Evolutionary conservation across 2,329 filamentous ascomycete species (phyloP).

Genomic region (Zasmidium citrigriseum): DNA sequence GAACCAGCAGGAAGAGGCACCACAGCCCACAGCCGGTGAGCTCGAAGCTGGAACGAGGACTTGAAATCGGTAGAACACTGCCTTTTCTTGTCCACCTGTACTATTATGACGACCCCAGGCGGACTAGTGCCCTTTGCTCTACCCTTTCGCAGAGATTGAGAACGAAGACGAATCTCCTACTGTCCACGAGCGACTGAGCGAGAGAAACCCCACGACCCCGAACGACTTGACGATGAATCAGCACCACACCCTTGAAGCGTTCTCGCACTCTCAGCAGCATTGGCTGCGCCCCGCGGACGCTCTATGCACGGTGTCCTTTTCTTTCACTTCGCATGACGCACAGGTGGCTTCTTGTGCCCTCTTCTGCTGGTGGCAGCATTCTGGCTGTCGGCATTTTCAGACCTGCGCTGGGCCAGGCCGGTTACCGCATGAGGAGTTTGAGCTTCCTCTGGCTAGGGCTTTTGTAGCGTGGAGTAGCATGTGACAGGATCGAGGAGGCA

Average conservation of each 20-base stretch:
- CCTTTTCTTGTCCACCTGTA: not conserved
- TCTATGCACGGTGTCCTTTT: not conserved
- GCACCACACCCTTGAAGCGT: no score
- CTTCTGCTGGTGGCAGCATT: no score
- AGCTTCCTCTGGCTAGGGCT: no score
- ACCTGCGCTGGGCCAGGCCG: no score
- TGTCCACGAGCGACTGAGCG: not conserved
- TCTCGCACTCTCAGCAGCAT: not conserved
- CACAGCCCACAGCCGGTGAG: not conserved
- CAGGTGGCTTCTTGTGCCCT: no score
- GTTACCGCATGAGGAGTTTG: no score
- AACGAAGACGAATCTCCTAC: not conserved
- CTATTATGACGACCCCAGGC: not conserved
- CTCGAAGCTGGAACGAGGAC: not conserved
- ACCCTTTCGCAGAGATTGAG: not conserved
- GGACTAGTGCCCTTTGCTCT: not conserved
- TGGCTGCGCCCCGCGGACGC: not conserved
- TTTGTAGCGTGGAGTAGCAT: no score
- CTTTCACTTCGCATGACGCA: not conserved
- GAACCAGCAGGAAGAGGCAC: slow-evolving; percentile 5
- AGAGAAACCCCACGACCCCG: not conserved
- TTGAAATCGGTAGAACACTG: not conserved
- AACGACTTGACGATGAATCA: not conserved
- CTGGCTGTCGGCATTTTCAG: no score
- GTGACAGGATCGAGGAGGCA: no score